Percentiles rank a stretch among this genome's conserved stretches.
These are phyloP conservation scores for Ophiocordyceps camponoti-rufipedis DNA, from an alignment of 2,329 filamentous ascomycete species.

Conservation along the genomic window DNA sequence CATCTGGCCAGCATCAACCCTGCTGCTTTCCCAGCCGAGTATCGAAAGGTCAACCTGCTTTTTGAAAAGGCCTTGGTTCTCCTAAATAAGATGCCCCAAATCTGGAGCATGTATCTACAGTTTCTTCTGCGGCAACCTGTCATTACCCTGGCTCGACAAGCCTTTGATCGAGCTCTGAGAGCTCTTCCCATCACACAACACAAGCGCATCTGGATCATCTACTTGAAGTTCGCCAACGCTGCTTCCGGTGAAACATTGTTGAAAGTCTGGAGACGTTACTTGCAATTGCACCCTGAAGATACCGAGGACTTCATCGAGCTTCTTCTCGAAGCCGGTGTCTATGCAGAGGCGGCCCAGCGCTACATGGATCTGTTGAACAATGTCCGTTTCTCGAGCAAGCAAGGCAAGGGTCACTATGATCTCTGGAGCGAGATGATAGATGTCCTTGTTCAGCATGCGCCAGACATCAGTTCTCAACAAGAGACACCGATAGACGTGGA, in stretches of 20 bases:
- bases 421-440: conserved; percentile 98
- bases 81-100: conserved; percentile 94
- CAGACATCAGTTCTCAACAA: conserved; percentile 63
- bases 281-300: conserved; percentile 93
- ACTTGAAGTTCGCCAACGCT: conserved; percentile 78
- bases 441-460: conserved; percentile 76
- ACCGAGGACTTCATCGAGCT: conserved; percentile 90
- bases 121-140: conserved; percentile 87
- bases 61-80: conserved; percentile 87
- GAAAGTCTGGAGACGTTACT: conserved; percentile 86
- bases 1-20: conserved; percentile 73
- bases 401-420: conserved; percentile 88
- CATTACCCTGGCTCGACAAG: conserved; percentile 67
- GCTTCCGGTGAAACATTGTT: conserved; percentile 80
- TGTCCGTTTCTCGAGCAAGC: conserved; percentile 75
- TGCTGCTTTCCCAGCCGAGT: conserved; percentile 61
- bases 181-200: conserved; percentile 90
- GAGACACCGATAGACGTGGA: conserved; percentile 80
- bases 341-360: conserved; percentile 76
- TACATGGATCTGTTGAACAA: conserved; percentile 92
- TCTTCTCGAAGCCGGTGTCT: conserved; percentile 61
- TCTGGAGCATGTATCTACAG: conserved; percentile 94
- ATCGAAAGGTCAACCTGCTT: conserved; percentile 81
- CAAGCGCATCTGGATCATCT: conserved; percentile 85
- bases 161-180: conserved; percentile 81